A percentile compares a stretch with the other conserved stretches of the same genome.
phyloP scores from a whole-genome alignment of 176 grass and related monocot species.

The Cocos nucifera region DNA sequence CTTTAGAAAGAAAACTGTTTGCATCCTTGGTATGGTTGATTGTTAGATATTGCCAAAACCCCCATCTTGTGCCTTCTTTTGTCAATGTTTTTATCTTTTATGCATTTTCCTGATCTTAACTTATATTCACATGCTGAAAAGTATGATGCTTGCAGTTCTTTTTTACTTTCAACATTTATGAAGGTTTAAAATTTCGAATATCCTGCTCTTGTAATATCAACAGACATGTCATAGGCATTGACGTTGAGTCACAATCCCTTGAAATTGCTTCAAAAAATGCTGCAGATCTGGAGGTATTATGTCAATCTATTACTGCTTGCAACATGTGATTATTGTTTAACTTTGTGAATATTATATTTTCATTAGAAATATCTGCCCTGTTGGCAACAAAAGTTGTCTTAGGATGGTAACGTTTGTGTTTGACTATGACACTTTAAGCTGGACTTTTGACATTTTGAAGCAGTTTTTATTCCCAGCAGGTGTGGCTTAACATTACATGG shows the following conservation, averaged over 20 bases:
- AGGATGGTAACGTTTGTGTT: background rate
- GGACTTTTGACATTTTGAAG: no score
- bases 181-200: no score
- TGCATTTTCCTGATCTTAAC: no score
- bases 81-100: no score
- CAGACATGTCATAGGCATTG: slow-evolving; percentile 79
- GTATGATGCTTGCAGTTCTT: no score
- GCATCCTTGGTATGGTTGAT: no score
- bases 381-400: slow-evolving; percentile 1
- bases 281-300: slow-evolving; percentile 63
- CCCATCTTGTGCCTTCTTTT: background rate
- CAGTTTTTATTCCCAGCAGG: no score
- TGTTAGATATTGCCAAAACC: background rate
- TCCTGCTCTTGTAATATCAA: slow-evolving; percentile 5
- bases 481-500: no score
- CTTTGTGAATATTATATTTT: background rate
- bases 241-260: slow-evolving; percentile 62
- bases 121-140: no score
- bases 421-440: no score
- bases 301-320: background rate
- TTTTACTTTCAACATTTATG: no score
- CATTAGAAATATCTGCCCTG: background rate
- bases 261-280: slow-evolving; percentile 81
- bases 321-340: background rate
- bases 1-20: no score